These are phyloP conservation scores for Penicillium sp. DNA, from an alignment of 2,329 filamentous ascomycete species.

Conservation along the genomic window DNA sequence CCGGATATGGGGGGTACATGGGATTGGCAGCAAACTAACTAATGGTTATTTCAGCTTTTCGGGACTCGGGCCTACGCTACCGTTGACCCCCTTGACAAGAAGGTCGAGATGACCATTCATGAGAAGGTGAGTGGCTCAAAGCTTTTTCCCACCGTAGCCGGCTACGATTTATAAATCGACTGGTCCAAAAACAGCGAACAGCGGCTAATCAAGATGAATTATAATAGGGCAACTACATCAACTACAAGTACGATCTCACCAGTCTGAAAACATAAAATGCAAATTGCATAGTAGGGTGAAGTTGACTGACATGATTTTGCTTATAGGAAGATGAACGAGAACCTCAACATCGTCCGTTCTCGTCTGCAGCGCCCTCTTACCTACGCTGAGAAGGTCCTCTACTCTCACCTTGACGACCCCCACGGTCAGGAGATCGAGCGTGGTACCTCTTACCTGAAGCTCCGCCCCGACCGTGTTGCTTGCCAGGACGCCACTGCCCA, in stretches of 20 bases:
- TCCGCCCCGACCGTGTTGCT: constrained; percentile 94
- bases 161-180: neutral
- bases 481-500: constrained; percentile 99
- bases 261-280: neutral
- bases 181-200: constrained; percentile 2
- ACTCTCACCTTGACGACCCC: constrained; percentile 97
- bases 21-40: constrained; percentile 27
- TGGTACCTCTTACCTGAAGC: constrained; percentile 91
- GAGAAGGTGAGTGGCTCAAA: constrained; percentile 62
- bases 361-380: constrained; percentile 92
- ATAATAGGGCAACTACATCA: constrained; percentile 80
- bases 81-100: constrained; percentile 81
- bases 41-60: constrained; percentile 56
- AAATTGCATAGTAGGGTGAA: neutral
- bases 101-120: constrained; percentile 97
- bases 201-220: constrained; percentile 26
- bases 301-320: constrained; percentile 24
- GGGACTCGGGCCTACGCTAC: constrained; percentile 75
- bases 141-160: neutral
- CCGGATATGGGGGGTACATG: constrained; percentile 1
- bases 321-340: constrained; percentile 94
- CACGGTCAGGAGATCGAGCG: constrained; percentile 95
- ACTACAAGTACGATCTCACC: constrained; percentile 66
- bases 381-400: constrained; percentile 97
- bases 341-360: constrained; percentile 83